Evolutionary conservation across 2,329 filamentous ascomycete genomes (phyloP), one percentile per base, ranked within the genome.

Genomic region (Sporothrix variecibatus): DNA sequence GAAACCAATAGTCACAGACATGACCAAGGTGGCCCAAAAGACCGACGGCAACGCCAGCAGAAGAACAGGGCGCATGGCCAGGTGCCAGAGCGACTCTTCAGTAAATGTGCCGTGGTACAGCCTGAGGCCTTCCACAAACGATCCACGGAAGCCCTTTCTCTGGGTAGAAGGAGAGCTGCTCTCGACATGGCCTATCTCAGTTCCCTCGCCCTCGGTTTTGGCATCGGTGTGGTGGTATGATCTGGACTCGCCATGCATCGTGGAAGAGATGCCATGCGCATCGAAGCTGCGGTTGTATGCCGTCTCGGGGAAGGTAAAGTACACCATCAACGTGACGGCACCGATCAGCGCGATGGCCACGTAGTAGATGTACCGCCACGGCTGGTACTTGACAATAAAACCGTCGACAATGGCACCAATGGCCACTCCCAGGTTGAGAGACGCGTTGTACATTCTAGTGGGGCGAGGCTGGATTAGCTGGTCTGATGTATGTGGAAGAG

Each of bases 241-340:
- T 2, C 38, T 12, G 2, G 72, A 75, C 62, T 75, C 69, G 17
- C 68, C 43, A 43, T 75, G 72, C 40, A 75, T 31, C 64, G 72
- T 76, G 53, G 75, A 74, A 28, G 62, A 76, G 23, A 77, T 75
- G 56, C 76, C 73, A 38, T 71, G 73, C n/a, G 78, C 77, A 9
- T 80, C 77, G 12, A 58, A 76, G 23, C 77, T 77, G 74, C 86
- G 82, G 60, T 78, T 79, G 77, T 84, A 89, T 9, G 84, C 83
- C 0, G 87, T 89, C 78, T 89, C 88, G 0, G 88, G 87, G 71
- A 90, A 86, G 6, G 86, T 86, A 73, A 90, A 84, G 77, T 87
- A 80, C 8, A 86, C 83, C 2, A 89, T 76, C 0, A 88, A 71
- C 1, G 86, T 84, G 31, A 85, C 80, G 9, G 82, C 76, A 15